phyloP scores from a whole-genome alignment of 2,329 filamentous ascomycete genomes.

The Diaporthe ilicicola region DNA sequence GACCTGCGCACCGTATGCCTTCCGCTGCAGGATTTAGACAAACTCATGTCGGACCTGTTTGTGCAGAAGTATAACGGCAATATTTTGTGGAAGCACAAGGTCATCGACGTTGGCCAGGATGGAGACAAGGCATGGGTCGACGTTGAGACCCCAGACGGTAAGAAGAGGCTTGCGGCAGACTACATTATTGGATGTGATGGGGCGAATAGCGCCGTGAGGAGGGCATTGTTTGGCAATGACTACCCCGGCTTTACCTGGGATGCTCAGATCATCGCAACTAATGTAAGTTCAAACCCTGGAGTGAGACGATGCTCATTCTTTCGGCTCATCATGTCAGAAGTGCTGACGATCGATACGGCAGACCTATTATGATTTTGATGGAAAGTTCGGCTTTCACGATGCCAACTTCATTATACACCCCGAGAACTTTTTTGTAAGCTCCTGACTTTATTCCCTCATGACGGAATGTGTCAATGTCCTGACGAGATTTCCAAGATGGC shows the following conservation, averaged over 20 bases:
- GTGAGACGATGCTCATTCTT: accelerated
- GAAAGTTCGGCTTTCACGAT: conserved; percentile 61
- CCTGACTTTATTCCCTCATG: no score
- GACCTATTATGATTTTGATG: conserved; percentile 69
- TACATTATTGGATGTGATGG: conserved; percentile 67
- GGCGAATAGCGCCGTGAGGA: conserved; percentile 57
- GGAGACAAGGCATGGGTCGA: conserved; percentile 53
- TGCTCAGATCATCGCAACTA: conserved; percentile 68
- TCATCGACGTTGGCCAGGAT: conserved; percentile 57
- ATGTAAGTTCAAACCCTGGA: conserved; percentile 50
- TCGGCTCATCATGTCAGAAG: not conserved
- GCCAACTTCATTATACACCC: conserved; percentile 70
- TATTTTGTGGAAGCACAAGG: conserved; percentile 56
- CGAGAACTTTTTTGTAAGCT: conserved; percentile 59
- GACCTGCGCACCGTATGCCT: conserved; percentile 52
- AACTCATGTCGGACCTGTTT: conserved; percentile 53
- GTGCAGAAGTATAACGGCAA: conserved; percentile 44
- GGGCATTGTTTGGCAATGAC: conserved; percentile 60
- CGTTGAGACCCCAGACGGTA: conserved; percentile 48
- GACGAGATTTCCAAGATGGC: conserved; percentile 55
- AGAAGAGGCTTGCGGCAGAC: conserved; percentile 53
- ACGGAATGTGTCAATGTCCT: not conserved
- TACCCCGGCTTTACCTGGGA: conserved; percentile 69
- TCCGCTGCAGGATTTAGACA: conserved; percentile 52
- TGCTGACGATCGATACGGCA: conserved; percentile 40